Evolutionary conservation across 805 yeast species (phyloP).

Genomic region (Torulaspora indica): DNA sequence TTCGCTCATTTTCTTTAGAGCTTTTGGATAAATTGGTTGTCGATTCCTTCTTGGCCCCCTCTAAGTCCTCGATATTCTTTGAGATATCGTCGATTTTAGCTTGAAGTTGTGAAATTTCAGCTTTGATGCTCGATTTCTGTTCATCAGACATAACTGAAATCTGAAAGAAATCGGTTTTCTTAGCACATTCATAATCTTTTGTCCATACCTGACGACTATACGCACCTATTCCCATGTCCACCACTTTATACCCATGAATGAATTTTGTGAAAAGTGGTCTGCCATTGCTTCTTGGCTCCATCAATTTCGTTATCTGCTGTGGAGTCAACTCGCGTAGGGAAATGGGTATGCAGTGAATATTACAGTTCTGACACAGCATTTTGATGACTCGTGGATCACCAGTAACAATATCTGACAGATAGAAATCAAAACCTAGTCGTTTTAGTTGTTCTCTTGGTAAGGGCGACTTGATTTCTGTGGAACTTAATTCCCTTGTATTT

Average conservation of each 20-base stretch:
- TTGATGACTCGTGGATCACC: conserved; percentile 71
- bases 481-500: conserved; percentile 50
- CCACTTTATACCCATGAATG: conserved; percentile 53
- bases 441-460: conserved; percentile 38
- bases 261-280: conserved; percentile 49
- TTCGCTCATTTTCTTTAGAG: conserved; percentile 16
- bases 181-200: conserved; percentile 14
- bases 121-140: conserved; percentile 15
- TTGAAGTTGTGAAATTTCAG: conserved; percentile 15
- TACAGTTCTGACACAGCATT: conserved; percentile 58
- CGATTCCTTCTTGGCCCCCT: conserved; percentile 13
- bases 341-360: conserved; percentile 59
- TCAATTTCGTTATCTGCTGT: conserved; percentile 38
- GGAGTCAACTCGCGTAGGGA: conserved; percentile 44
- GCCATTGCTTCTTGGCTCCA: conserved; percentile 39
- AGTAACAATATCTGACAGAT: conserved; percentile 57
- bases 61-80: conserved; percentile 12
- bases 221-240: conserved; percentile 49
- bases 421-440: conserved; percentile 73
- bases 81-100: conserved; percentile 12
- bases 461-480: conserved; percentile 20
- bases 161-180: conserved; percentile 24
- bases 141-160: conserved; percentile 29
- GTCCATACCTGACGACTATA: conserved; percentile 52
- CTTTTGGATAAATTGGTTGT: conserved; percentile 10